A percentile compares a stretch with the other conserved stretches of the same genome.
Evolutionary conservation across 306 rosid species (phyloP).

Genomic region (Prosopis cineraria): DNA sequence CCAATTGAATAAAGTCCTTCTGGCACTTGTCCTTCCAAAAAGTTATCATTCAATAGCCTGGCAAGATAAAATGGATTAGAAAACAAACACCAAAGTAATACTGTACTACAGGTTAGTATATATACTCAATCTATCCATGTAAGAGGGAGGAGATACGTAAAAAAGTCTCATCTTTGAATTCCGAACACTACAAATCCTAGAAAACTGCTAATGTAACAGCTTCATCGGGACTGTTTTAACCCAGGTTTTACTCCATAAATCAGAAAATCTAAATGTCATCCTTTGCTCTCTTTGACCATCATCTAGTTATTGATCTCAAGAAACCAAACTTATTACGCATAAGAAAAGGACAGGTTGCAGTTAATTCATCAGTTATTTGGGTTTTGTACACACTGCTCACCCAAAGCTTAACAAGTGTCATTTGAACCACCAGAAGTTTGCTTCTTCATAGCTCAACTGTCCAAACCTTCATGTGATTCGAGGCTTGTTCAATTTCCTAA

Average conservation of each 20-base stretch:
- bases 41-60: conserved; percentile 86
- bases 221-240: neutral
- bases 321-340: neutral
- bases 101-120: neutral
- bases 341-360: neutral
- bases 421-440: neutral
- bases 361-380: neutral
- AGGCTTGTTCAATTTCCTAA: neutral
- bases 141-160: neutral
- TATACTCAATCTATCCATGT: conserved; percentile 4
- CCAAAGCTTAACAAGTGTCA: neutral
- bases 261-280: neutral
- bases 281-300: neutral
- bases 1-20: conserved; percentile 83
- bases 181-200: neutral
- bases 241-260: neutral
- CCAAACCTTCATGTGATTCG: neutral
- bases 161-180: conserved; percentile 4
- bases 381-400: neutral
- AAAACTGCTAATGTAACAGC: conserved; percentile 15
- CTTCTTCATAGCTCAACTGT: no score
- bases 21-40: conserved; percentile 83
- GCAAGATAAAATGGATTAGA: conserved; percentile 32
- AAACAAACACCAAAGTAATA: conserved; percentile 9
- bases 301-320: conserved; percentile 6